Conservation (phyloP, 2,329 filamentous ascomycete genomes). For the Colletotrichum liaoningense region DNA sequence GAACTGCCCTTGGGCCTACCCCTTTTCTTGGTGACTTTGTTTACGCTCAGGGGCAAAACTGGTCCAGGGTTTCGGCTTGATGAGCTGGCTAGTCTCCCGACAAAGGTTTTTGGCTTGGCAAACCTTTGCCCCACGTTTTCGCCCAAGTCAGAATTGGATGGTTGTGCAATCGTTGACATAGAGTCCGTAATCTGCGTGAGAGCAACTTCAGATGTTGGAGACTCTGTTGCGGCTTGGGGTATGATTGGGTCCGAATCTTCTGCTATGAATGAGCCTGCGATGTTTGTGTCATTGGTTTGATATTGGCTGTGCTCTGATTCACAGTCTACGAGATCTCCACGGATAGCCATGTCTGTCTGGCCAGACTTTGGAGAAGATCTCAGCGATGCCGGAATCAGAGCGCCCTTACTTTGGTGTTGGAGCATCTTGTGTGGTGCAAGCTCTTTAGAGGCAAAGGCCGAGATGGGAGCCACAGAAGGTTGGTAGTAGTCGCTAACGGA, state of each 20-base stretch:
- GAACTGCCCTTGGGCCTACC: neutral
- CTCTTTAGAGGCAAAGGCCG: neutral
- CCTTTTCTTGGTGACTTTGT: neutral
- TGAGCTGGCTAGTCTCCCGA: slow-evolving; percentile 24
- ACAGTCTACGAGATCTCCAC: neutral
- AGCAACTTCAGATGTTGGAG: neutral
- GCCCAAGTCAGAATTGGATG: slow-evolving; percentile 13
- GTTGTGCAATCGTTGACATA: slow-evolving; percentile 13
- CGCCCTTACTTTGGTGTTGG: neutral
- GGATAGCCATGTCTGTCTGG: neutral
- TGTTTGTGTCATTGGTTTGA: neutral
- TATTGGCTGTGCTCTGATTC: neutral
- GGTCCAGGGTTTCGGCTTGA: neutral
- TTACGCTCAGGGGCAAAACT: neutral
- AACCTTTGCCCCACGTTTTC: neutral
- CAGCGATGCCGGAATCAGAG: neutral
- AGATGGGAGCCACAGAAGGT: neutral
- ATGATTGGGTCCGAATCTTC: neutral
- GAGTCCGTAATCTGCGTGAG: slow-evolving; percentile 9
- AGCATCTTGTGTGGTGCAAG: neutral
- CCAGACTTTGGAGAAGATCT: neutral
- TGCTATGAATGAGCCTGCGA: neutral
- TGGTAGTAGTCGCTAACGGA: neutral
- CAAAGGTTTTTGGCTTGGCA: slow-evolving; percentile 31
- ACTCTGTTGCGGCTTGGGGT: neutral